Conservation (phyloP, 2,329 filamentous ascomycete species). For the Stromatinia cepivora region DNA sequence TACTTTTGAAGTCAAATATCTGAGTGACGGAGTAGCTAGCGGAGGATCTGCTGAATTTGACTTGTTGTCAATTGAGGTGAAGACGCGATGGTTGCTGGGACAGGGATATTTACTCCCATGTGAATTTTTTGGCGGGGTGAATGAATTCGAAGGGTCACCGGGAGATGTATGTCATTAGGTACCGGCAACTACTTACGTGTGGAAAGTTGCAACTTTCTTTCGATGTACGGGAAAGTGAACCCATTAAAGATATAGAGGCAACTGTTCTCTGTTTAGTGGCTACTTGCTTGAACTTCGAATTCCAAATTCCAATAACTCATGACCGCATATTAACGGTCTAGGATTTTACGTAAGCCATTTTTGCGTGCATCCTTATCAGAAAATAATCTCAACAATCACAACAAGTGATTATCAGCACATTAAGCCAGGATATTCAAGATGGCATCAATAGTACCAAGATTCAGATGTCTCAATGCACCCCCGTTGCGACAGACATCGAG, state of each 20-base stretch:
- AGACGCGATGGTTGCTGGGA: slow-evolving; percentile 8
- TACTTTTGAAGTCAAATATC: no score
- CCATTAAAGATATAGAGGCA: not conserved
- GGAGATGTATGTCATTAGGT: not conserved
- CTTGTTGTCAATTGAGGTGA: no score
- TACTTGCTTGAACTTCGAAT: not conserved
- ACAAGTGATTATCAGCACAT: not conserved
- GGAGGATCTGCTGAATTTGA: no score
- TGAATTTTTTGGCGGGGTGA: slow-evolving; percentile 4
- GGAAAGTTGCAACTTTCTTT: not conserved
- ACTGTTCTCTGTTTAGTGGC: not conserved
- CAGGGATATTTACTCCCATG: not conserved
- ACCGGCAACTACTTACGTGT: not conserved
- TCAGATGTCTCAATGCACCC: slow-evolving; percentile 37
- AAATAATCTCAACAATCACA: slow-evolving; percentile 23
- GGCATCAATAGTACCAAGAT: slow-evolving; percentile 36
- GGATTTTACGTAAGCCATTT: slow-evolving; percentile 11
- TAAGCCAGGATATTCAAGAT: slow-evolving; percentile 17
- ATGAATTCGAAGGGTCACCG: slow-evolving; percentile 8
- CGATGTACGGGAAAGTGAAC: not conserved
- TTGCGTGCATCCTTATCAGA: slow-evolving; percentile 17
- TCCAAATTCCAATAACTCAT: not conserved
- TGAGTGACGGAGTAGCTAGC: no score
- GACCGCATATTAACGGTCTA: not conserved
- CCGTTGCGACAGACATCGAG: slow-evolving; percentile 34